These are phyloP conservation scores for Corinectria fuckeliana DNA, from an alignment of 2,329 filamentous ascomycete genomes.

Conservation along the genomic window DNA sequence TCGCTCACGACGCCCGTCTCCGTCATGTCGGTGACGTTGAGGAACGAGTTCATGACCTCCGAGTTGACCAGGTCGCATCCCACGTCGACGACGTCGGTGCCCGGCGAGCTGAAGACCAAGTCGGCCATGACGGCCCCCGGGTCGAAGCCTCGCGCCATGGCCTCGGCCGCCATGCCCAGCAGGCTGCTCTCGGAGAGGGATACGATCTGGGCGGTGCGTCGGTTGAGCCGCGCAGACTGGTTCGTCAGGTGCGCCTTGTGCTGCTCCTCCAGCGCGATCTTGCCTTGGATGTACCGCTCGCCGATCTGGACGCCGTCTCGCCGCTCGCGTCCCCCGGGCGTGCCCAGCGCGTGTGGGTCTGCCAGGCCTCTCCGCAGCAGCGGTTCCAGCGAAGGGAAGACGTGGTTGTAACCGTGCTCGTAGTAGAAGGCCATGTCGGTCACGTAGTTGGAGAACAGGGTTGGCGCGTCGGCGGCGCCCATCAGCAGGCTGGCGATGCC, in stretches of 20 bases:
- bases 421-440: conserved; percentile 35
- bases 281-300: conserved; percentile 33
- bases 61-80: conserved; percentile 34
- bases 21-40: conserved; percentile 31
- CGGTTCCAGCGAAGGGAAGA: conserved; percentile 30
- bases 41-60: conserved; percentile 34
- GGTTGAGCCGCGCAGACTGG: conserved; percentile 24
- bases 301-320: conserved; percentile 30
- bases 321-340: conserved; percentile 25
- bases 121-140: conserved; percentile 31
- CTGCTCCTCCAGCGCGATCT: conserved; percentile 31
- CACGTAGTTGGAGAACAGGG: conserved; percentile 36
- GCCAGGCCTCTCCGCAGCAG: conserved; percentile 24
- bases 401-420: conserved; percentile 35
- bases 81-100: conserved; percentile 33
- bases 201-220: conserved; percentile 31
- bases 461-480: conserved; percentile 28
- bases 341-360: conserved; percentile 29
- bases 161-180: conserved; percentile 33
- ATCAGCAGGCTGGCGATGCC: conserved; percentile 33
- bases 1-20: conserved; percentile 28
- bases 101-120: conserved; percentile 35
- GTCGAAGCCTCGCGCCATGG: conserved; percentile 30
- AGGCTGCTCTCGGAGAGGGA: conserved; percentile 33
- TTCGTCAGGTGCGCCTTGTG: conserved; percentile 27